phyloP scores from a whole-genome alignment of 176 grass and related monocot genomes.

The Rhynchospora tenuis region DNA sequence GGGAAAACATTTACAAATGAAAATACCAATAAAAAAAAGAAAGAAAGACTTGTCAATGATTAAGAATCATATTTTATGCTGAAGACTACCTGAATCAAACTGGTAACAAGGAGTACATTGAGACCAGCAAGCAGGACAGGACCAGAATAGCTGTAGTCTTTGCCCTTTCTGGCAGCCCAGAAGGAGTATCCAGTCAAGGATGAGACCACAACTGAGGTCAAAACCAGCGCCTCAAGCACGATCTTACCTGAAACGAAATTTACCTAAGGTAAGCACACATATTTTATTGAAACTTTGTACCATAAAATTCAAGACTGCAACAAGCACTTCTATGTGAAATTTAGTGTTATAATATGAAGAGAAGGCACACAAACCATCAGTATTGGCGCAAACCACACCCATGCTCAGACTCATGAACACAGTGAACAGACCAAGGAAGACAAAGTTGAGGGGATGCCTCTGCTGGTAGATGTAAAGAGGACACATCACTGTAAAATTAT shows the following conservation, averaged over 20 bases:
- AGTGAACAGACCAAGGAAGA: constrained; percentile 87
- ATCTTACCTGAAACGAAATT: constrained; percentile 62
- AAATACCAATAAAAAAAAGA: neutral
- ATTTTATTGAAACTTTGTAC: neutral
- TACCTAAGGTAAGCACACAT: constrained; percentile 5
- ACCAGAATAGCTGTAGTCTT: constrained; percentile 82
- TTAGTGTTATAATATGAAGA: neutral
- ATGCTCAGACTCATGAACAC: constrained; percentile 94
- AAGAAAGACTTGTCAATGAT: neutral
- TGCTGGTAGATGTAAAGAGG: constrained; percentile 92
- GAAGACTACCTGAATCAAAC: constrained; percentile 71
- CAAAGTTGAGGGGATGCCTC: constrained; percentile 82
- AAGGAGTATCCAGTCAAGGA: constrained; percentile 93
- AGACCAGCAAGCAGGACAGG: constrained; percentile 73
- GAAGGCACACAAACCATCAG: constrained; percentile 50
- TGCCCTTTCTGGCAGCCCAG: constrained; percentile 98
- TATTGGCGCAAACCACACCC: constrained; percentile 95
- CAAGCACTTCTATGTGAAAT: neutral
- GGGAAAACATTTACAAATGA: too few species aligned
- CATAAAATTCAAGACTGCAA: neutral
- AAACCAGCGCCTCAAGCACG: constrained; percentile 89
- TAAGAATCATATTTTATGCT: neutral
- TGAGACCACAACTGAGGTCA: constrained; percentile 77
- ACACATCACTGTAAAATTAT: constrained; percentile 54
- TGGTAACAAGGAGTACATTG: constrained; percentile 66